Percentiles rank a stretch among this genome's conserved stretches.
Conservation (phyloP, 2,329 filamentous ascomycete genomes). For the Epichloe coenophiala region DNA sequence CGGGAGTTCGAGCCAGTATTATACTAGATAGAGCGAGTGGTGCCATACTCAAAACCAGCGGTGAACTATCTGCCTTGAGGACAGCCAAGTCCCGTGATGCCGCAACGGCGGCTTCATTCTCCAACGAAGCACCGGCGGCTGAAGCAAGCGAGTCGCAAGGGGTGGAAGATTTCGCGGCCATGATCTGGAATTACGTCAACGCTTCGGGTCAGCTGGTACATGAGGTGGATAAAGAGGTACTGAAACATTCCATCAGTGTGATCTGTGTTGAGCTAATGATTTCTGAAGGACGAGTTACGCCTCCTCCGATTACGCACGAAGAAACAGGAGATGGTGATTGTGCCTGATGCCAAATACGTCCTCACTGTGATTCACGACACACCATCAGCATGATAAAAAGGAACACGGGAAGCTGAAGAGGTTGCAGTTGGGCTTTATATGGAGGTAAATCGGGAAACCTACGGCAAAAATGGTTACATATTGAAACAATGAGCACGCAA, state of each 20-base stretch:
- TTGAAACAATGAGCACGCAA: background rate
- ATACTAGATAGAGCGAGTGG: slow-evolving; percentile 60
- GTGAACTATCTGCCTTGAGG: slow-evolving; percentile 46
- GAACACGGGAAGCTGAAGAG: background rate
- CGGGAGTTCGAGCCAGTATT: slow-evolving; percentile 65
- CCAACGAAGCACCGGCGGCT: slow-evolving; percentile 28
- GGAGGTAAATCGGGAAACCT: background rate
- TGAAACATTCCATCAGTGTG: background rate
- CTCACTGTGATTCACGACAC: slow-evolving; percentile 72
- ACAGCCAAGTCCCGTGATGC: slow-evolving; percentile 23
- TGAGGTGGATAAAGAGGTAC: slow-evolving; percentile 57
- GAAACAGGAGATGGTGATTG: slow-evolving; percentile 73
- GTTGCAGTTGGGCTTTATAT: background rate
- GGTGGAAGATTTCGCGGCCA: slow-evolving; percentile 58
- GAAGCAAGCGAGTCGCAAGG: slow-evolving; percentile 39
- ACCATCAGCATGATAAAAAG: slow-evolving; percentile 42
- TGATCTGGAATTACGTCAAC: slow-evolving; percentile 66
- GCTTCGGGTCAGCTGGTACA: slow-evolving; percentile 56
- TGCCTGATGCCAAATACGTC: slow-evolving; percentile 67
- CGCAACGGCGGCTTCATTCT: slow-evolving; percentile 29
- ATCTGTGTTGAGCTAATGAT: slow-evolving; percentile 10
- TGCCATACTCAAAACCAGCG: slow-evolving; percentile 61
- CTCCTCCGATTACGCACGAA: slow-evolving; percentile 66
- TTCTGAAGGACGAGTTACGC: slow-evolving; percentile 55
- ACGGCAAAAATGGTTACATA: background rate